These are phyloP conservation scores for Leccinum subfulvum DNA, from an alignment of 1,284 basidiomycete genomes.

Conservation along the genomic window DNA sequence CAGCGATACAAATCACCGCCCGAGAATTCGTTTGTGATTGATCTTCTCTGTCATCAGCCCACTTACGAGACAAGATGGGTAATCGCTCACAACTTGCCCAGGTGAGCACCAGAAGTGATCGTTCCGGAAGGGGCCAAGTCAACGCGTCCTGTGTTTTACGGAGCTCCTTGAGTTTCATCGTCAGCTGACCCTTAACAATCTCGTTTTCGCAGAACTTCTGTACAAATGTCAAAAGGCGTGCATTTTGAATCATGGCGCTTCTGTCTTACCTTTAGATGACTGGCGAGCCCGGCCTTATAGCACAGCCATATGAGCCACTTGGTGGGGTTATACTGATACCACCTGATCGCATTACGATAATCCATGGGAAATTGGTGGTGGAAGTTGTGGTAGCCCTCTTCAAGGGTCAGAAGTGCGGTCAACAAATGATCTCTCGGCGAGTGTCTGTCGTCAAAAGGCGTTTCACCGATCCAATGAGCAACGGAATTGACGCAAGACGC, in stretches of 20 bases:
- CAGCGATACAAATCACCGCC: constrained; percentile 1
- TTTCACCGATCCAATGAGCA: constrained; percentile 87
- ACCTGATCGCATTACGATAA: constrained; percentile 86
- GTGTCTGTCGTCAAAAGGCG: constrained; percentile 90
- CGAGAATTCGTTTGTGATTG: constrained; percentile 7
- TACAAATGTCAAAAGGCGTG: neutral
- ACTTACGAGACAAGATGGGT: neutral
- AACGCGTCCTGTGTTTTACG: constrained; percentile 66
- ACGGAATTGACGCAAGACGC: constrained; percentile 93
- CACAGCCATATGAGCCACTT: constrained; percentile 84
- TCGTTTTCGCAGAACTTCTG: constrained; percentile 84
- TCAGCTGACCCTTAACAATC: constrained; percentile 82
- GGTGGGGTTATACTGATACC: constrained; percentile 84
- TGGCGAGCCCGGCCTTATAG: constrained; percentile 67
- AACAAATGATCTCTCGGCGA: constrained; percentile 82
- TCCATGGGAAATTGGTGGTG: constrained; percentile 91
- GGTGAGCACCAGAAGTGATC: constrained; percentile 3
- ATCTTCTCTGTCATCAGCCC: constrained; percentile 2
- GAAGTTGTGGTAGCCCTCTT: constrained; percentile 87
- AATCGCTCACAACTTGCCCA: constrained; percentile 3
- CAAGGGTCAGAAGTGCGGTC: constrained; percentile 81
- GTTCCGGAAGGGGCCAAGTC: constrained; percentile 61
- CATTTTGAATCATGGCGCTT: neutral
- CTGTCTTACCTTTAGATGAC: constrained; percentile 66
- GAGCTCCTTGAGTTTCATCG: constrained; percentile 85